A percentile compares a stretch with the other conserved stretches of the same genome.
phyloP scores from a whole-genome alignment of 139 green algal species.

The Closterium sp. region DNA sequence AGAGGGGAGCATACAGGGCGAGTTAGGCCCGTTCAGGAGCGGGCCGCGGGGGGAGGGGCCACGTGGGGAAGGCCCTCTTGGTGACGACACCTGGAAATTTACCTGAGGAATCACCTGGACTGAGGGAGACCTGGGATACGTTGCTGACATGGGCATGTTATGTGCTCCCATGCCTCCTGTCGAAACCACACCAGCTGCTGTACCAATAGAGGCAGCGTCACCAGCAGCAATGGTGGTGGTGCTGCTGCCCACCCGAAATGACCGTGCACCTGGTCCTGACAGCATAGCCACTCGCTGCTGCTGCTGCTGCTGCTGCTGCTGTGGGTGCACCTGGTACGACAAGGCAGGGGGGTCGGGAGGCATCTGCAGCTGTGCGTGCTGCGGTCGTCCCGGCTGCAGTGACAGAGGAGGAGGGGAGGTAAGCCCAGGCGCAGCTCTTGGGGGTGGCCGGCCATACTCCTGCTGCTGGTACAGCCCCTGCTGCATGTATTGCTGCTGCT shows the following conservation, averaged over 20 bases:
- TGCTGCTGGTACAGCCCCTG: neutral
- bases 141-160: too few species aligned
- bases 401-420: neutral
- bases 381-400: neutral
- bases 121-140: neutral
- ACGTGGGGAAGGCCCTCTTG: neutral
- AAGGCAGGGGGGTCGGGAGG: neutral
- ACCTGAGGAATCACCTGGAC: neutral
- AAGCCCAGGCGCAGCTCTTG: neutral
- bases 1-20: neutral
- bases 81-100: neutral
- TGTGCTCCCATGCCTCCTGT: too few species aligned
- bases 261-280: neutral
- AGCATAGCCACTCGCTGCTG: neutral
- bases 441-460: neutral
- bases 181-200: too few species aligned
- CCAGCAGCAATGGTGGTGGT: neutral
- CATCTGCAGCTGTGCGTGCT: neutral
- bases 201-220: too few species aligned
- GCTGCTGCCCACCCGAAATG: neutral
- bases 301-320: neutral
- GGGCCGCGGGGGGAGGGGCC: neutral
- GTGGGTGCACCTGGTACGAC: neutral
- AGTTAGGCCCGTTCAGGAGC: neutral
- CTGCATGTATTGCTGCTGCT: neutral